Evolutionary conservation across 768 basidiomycete genomes (phyloP).

Genomic region (Pisolithus marmoratus): DNA sequence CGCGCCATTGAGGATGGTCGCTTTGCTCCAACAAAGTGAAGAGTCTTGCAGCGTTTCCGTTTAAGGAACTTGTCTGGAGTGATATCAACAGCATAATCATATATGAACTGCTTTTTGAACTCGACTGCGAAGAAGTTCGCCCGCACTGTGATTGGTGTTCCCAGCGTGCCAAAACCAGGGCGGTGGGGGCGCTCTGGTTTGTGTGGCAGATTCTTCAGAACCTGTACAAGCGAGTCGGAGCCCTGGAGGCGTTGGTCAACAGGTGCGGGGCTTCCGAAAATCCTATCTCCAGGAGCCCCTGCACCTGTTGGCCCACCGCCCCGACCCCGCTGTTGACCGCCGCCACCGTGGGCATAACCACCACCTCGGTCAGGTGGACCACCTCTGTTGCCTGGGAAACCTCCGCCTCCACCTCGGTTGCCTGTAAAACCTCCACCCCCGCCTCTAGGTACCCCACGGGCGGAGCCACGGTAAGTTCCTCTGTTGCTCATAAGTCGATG

Average conservation of each 20-base stretch:
- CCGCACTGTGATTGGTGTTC: slow-evolving; percentile 36
- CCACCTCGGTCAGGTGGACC: slow-evolving; percentile 4
- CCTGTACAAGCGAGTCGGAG: slow-evolving; percentile 21
- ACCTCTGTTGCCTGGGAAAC: slow-evolving; percentile 5
- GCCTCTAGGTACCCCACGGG: slow-evolving; percentile 10
- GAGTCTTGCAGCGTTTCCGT: slow-evolving; percentile 35
- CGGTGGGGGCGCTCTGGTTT: slow-evolving; percentile 37
- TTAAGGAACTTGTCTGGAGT: slow-evolving; percentile 30
- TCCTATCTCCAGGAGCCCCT: slow-evolving; percentile 20
- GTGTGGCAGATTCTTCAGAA: slow-evolving; percentile 25
- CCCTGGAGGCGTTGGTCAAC: slow-evolving; percentile 30
- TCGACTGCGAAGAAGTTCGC: slow-evolving; percentile 46
- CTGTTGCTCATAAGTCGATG: neutral
- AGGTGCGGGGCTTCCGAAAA: slow-evolving; percentile 26
- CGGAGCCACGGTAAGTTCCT: neutral
- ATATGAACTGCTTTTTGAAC: slow-evolving; percentile 35
- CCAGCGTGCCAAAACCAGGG: slow-evolving; percentile 41
- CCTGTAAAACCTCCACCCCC: neutral
- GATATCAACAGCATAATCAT: slow-evolving; percentile 41
- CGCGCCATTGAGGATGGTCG: slow-evolving; percentile 30
- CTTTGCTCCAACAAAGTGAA: slow-evolving; percentile 39
- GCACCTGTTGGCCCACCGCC: slow-evolving; percentile 23
- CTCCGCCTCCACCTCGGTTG: slow-evolving; percentile 10
- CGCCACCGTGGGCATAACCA: slow-evolving; percentile 8
- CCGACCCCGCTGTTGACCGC: slow-evolving; percentile 17